Base-by-base conservation (phyloP, 108 stramenopile genomes). In the Parietichytrium sp. region DNA sequence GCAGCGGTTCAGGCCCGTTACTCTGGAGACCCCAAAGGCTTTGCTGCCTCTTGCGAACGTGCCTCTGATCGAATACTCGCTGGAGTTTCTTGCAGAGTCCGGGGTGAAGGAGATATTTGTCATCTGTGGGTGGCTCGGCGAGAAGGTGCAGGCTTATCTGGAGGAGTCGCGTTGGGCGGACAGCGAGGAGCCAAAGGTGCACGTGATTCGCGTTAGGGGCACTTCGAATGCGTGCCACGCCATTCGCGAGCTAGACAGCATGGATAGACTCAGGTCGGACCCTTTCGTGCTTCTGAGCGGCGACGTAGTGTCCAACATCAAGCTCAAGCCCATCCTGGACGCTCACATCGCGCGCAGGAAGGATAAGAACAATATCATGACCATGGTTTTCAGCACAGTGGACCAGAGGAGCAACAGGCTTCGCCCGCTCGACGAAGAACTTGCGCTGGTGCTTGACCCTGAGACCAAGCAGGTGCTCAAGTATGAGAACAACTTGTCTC, bases 21-120 rank as follows among this genome's bases (percentile, higher is more conserved):
- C 89, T 12, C 47, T 90, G 27, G 90, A 90, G 50, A 52, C 79
- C 36, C 85, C 84, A 80, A 92, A 94, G 78, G 88, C 93, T 16
- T 82, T 98, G 26, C 94, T 96, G 51, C 95, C 95, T 3, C 88
- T 99, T 54, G 96, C 95, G 82, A 97, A 97, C 85, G 91, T 97
- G 36, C 87, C 95, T 1, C 79, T 99, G 82, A 54, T 99, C 30
- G 94, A 97, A 81, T 96, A 98, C 84, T 85, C 93, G 3, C 84
- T 99, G 61, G 96, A 97, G 85, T 96, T 95, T 79, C 86, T 97
- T 79, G 93, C 93, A 38, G 89, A 87, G 31, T 86, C 93, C 51
- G 94, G 93, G 79, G 94, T 95, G 27, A 87, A 93, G 54, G 90
- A 94, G 83, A 82, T 93, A 29, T 88, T 91, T 80, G 80, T 94